Percentiles rank a stretch among this genome's conserved stretches.
Conservation (phyloP, 352 stramenopile genomes). For the Phytopythium litorale region DNA sequence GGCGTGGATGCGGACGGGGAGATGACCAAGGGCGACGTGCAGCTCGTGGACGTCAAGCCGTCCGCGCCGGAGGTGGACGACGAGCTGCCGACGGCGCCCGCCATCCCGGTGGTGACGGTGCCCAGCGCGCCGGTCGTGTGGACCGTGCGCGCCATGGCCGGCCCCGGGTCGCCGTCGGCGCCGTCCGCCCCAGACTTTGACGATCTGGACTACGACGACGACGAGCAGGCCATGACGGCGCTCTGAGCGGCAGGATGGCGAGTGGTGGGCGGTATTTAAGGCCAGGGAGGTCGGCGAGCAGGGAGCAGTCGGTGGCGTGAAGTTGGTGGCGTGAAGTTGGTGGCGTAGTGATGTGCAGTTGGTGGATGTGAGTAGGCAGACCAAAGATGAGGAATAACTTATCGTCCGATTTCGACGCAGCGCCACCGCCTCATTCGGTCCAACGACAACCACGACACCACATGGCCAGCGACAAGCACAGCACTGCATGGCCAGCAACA, state of each 20-base stretch:
- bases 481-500: no score
- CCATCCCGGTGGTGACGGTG: slow-evolving; percentile 24
- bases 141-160: slow-evolving; percentile 24
- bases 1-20: slow-evolving; percentile 2
- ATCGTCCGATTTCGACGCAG: not conserved
- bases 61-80: slow-evolving; percentile 23
- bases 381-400: not conserved
- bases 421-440: no score
- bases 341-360: not conserved
- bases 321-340: not conserved
- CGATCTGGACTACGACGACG: slow-evolving; percentile 14
- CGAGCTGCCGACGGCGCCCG: slow-evolving; percentile 19
- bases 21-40: slow-evolving; percentile 26
- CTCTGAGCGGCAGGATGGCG: slow-evolving; percentile 11
- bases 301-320: not conserved
- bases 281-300: not conserved
- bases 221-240: slow-evolving; percentile 18
- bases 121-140: slow-evolving; percentile 16
- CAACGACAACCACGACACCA: no score
- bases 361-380: not conserved
- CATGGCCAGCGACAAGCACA: no score
- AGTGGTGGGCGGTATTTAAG: slow-evolving; percentile 13
- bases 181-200: slow-evolving; percentile 30
- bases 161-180: slow-evolving; percentile 21
- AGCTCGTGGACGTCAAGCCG: slow-evolving; percentile 39